Evolutionary conservation across 306 rosid genomes (phyloP), one percentile per base, ranked within the genome.

Genomic region (Prunus campanulata): DNA sequence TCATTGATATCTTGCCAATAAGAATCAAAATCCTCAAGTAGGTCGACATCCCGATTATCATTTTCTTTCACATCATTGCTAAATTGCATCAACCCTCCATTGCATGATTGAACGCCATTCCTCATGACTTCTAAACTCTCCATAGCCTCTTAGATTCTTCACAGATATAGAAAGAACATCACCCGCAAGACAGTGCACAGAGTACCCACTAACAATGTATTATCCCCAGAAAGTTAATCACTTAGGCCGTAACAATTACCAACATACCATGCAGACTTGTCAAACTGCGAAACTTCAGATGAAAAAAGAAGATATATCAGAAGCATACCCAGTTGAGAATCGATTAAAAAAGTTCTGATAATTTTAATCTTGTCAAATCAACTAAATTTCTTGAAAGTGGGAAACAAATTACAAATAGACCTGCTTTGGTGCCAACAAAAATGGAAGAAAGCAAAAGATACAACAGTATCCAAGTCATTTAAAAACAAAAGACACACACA

Each of bases 1-100:
- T 85, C 93, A 54, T 83, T 74, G 3, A 96, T 77, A 35, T 89
- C 98, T 66, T 81, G 49, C 60, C 64, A 75, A 84, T 86, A 81
- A 16, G 97, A 85, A 8, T 96, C 99, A 72, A 89, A 82, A 72
- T 85, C 88, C 84, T 88, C 90, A 8, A 95, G 73, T 69, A 95
- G 25, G 39, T 68, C 79, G 52, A 77, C 86, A 30, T 70, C 90
- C 73, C 25, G 65, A 61, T 81, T 76, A 81, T 74, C 96, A 76
- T 74, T 76, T 66, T 78, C 90, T 71, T 12, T 67, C 67, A 74
- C 87, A 80, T 78, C 81, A 57, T 78, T 75, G 55, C 11, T 46
- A 35, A 48, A 51, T 76, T 65, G 79, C 83, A 73, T 59, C 25
- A 4, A 68, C 67, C 72, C 84, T 51, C 77, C 70, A 8, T 47